Base-by-base conservation (phyloP, 2,329 filamentous ascomycete genomes). In the Onygena corvina region DNA sequence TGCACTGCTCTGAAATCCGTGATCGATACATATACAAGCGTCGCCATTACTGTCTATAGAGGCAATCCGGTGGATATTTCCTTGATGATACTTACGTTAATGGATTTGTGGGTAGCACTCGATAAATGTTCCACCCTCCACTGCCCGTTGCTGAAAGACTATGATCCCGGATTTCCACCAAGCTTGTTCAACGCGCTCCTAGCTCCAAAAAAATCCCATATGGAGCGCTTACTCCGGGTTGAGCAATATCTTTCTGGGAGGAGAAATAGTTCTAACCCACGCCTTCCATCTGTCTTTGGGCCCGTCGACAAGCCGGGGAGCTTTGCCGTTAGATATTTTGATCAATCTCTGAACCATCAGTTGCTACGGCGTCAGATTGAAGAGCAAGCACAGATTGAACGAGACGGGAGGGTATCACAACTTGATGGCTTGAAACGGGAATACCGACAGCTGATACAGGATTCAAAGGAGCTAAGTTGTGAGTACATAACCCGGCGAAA, bases 61-160 rank as follows among this genome's bases (percentile, higher is more conserved):
- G 21, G 54, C 33, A 46, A 48, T 14, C 71, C 77, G 0, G 69
- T 75, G 52, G 62, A 61, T 0, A 56, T 64, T 0, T 83, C 80
- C 0, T 53, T 71, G 3, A 80, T 80, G 73, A 51, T 79, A 2
- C 64, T 83, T 0, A 76, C 72, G 0, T 54, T 75, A 0, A 54
- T 79, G 2, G 76, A 81, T 48, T 58, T 83, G 0, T 83, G 79
- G 80, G 58, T 76, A 4, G 75, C 73, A 0, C 70, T 73, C 25
- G 79, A 83, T 53, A 72, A 64, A 42, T 63, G 66, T 1, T 71
- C 71, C 1, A 61, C 67, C 1, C 8, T 47, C 1, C 50, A 61
- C 0, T 63, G 67, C n/a, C 62, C 68, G 0, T 52, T 76, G 3
- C 56, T 82, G 0, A 5, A 4, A 0, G 59, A 76, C 0, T 82